These are phyloP conservation scores for Alternaria incomplexa DNA, from an alignment of 2,329 filamentous ascomycete genomes.

Conservation along the genomic window DNA sequence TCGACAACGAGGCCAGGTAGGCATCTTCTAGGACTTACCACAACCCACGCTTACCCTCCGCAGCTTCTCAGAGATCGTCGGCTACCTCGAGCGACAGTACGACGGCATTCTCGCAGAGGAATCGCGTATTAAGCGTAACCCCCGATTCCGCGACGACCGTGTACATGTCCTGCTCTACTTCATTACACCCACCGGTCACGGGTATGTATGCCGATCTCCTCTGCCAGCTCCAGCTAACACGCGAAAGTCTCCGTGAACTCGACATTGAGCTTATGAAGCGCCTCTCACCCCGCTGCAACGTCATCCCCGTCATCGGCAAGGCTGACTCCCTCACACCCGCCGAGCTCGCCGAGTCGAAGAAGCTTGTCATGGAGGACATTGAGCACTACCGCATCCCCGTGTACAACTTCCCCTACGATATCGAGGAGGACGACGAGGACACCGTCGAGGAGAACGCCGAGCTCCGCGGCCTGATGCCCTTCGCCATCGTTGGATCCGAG, in stretches of 20 bases:
- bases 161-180: constrained; percentile 99
- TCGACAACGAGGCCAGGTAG: constrained; percentile 98
- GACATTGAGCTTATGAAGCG: constrained; percentile 99
- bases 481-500: constrained; percentile 97
- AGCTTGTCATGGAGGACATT: constrained; percentile 99
- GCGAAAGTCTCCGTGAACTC: constrained; percentile 84
- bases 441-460: constrained; percentile 99
- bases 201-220: constrained; percentile 59
- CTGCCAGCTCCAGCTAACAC: constrained; percentile 21
- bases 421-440: constrained; percentile 99
- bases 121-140: constrained; percentile 99
- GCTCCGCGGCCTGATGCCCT: constrained; percentile 95
- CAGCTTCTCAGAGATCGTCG: constrained; percentile 96
- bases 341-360: constrained; percentile 98
- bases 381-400: constrained; percentile 99
- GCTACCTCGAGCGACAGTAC: constrained; percentile 98
- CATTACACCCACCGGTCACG: constrained; percentile 96
- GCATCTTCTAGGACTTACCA: constrained; percentile 5
- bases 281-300: constrained; percentile 95
- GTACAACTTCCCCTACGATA: constrained; percentile 99
- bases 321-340: constrained; percentile 95
- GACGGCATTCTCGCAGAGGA: constrained; percentile 99
- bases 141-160: constrained; percentile 98
- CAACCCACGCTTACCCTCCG: constrained; percentile 20
- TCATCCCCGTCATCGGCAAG: constrained; percentile 98